Base-by-base conservation (phyloP, 306 rosid species). In the Ochetophila trinervis region DNA sequence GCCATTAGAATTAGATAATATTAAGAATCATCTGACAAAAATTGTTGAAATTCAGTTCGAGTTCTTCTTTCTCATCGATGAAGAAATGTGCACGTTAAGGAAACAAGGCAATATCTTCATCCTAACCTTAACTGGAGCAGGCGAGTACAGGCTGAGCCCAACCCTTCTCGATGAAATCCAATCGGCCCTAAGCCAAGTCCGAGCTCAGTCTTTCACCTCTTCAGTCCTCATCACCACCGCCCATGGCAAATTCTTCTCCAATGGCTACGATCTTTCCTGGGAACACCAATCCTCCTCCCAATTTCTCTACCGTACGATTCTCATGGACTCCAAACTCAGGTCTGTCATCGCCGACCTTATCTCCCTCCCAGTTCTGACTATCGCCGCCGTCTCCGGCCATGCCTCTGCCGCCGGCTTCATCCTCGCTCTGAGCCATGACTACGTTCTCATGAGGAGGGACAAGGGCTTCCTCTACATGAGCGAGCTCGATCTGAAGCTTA, bases 391-490 rank as follows among this genome's bases (percentile, higher is more conserved):
- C 63, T 48, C 87, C 21, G 96, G 98, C 30, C 91, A 92, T 67
- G 89, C 95, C 30, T 85, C 89, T 35, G 93, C 95, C 37, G 91
- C 86, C 22, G 98, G 98, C 0, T 77, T 72, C 69, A 27, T 63
- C 22, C 60, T 92, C 30, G 96, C 96, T 13, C 69, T 90, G 62
- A 49, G 88, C 49, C 95, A 92, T 66, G 96, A 92, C 70, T 85
- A 87, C 69, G 17, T 89, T 14, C 63, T 84, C 40, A 87, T 89
- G 96, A 77, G 91, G 63, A 71, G 71, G 8, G 98, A 92, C 65
- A 27, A 89, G 5, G 95, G 96, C 0, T 87, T 92, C 32, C 74
- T 89, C 50, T 92, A 87, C 83, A 84, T 85, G 98, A 92, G 95
- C 77, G 98, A 92, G 71, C 79, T 87, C 30, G 95, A 93, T 45